Evolutionary conservation across 495 filamentous ascomycete genomes (phyloP).

Genomic region (Astrocystis sublimbata): DNA sequence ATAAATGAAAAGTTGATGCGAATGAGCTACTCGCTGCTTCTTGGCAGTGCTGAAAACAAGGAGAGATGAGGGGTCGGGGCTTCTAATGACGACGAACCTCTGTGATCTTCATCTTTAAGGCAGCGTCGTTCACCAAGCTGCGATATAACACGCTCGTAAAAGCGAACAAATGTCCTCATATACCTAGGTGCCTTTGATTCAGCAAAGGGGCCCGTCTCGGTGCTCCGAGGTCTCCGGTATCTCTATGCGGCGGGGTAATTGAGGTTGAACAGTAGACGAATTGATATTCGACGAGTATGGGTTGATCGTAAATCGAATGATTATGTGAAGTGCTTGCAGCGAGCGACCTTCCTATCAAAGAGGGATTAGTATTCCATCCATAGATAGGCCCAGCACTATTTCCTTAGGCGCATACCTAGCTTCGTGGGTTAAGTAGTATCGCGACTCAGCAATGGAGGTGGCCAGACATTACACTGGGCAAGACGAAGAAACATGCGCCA

Average conservation of each 20-base stretch:
- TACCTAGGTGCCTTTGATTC: not conserved
- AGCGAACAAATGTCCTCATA: not conserved
- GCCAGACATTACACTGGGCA: not conserved
- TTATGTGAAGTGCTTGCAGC: not conserved
- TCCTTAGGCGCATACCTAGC: no score
- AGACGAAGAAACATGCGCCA: no score
- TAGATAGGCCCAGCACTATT: no score
- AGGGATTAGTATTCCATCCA: not conserved
- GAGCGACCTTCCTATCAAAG: not conserved
- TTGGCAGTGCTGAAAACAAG: not conserved
- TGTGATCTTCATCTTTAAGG: conserved; percentile 26
- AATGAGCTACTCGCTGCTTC: not conserved
- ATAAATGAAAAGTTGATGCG: no score
- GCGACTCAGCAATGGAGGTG: not conserved
- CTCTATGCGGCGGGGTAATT: not conserved
- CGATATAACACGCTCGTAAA: not conserved
- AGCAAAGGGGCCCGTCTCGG: no score
- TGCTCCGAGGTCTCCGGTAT: not conserved
- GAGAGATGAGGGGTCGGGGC: conserved; percentile 8
- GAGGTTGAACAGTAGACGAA: not conserved
- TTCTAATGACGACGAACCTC: conserved; percentile 19
- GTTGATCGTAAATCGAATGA: not conserved
- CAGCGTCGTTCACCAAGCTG: not conserved
- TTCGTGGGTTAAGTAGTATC: not conserved
- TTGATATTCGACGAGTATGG: not conserved